Evolutionary conservation across 2,329 filamentous ascomycete species (phyloP), one percentile per base, ranked within the genome.

Genomic region (Colletotrichum destructivum): DNA sequence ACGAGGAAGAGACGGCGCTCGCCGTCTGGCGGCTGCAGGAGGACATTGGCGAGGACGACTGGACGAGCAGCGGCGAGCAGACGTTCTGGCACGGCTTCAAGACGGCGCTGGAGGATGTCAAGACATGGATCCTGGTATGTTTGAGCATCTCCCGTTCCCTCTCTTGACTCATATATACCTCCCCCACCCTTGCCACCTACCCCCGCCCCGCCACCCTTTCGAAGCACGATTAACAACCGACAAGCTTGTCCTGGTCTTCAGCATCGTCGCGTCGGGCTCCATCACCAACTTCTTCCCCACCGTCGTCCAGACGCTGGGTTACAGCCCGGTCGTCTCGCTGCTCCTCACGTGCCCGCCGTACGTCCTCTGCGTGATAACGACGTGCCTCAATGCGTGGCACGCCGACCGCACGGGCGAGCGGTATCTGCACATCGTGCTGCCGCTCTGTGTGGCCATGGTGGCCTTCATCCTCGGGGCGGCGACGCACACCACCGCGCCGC

Each of bases 261-360:
- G 89, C 74, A 88, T 90, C 71, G 88, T 85, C 9, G 82, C 85
- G 18, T 85, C 86, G 35, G 89, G 86, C 60, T 88, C 88, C 9
- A 88, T 92, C 13, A 91, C 89, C 46, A 92, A 91, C 79, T 93
- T 92, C 83, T 91, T 92, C 81, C 90, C 90, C 51, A 92, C 92
- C 0, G 91, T 95, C 16, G 92, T 94, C 60, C 83, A 86, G 70
- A 92, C 91, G 7, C 86, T 94, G 2, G 87, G 89, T n/a, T 93
- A 91, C 79, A 85, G 81, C 69, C 83, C 86, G 18, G 89, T 91
- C 60, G 81, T 85, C 35, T 89, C 91, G 0, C 86, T 93, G 4
- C 86, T 92, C 16, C 83, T 93, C 64, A 92, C 90, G 0, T 88
- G 87, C 0, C 92, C 92, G 0, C 91, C 91, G 1, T 93, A 92